Base-by-base conservation (phyloP, 139 green algal genomes). In the Ettlia oleoabundans region DNA sequence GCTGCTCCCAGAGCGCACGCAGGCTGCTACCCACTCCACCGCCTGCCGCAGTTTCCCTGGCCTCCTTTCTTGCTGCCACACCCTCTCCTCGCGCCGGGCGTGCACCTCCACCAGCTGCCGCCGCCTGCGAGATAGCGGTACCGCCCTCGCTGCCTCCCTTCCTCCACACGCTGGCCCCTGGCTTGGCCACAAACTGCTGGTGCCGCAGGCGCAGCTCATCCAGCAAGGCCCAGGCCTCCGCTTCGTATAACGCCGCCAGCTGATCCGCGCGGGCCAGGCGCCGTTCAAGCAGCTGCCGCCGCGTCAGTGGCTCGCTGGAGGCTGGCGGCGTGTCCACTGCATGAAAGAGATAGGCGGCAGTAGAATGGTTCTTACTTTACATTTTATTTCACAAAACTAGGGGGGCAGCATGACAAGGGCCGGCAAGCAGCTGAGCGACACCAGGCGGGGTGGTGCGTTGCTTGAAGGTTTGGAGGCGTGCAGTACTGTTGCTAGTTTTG, bases 141-240 rank as follows among this genome's bases (percentile, higher is more conserved):
- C n/a, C n/a, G n/a, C n/a, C n/a, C n/a, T n/a, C n/a, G n/a, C n/a
- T n/a, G n/a, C n/a, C n/a, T n/a, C n/a, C n/a, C n/a, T n/a, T n/a
- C n/a, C 13, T 69, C 73, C 73, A 80, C 73, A 80, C 53, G 22
- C 35, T 51, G 6, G 13, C 32, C 37, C 58, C 75, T 0, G 38
- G 78, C 52, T 62, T 47, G 26, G 65, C 51, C 4, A 18, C 35
- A 68, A 83, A 76, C 52, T 83, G 78, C 3, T 42, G 15, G 15
- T 77, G 65, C 66, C 78, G 47, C 51, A 83, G 78, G 35, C 66
- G 78, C 47, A 83, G 65, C 78, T 83, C 78, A 24, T 76, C 78
- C 21, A 67, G 28, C 13, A 83, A 65, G 0, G 15, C 51, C 78
- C 78, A 83, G 65, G 77, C 43, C 66, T 83, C 78, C 5, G 13